phyloP scores from a whole-genome alignment of 371 early-diverging fungal species.

The Mortierella sp. region DNA sequence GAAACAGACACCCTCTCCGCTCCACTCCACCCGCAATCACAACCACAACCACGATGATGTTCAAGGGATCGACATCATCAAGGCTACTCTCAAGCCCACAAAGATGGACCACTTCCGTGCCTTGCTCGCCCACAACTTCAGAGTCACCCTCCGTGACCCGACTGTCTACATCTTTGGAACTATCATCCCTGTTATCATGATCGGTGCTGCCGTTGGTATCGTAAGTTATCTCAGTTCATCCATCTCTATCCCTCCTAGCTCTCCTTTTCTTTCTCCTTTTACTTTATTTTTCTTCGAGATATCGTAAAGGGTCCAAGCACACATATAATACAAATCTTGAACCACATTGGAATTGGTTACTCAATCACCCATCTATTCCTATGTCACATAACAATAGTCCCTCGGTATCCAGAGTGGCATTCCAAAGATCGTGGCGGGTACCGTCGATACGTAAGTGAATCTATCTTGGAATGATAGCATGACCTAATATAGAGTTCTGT shows the following conservation, averaged over 20 bases:
- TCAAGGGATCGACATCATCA: constrained; percentile 50
- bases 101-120: constrained; percentile 48
- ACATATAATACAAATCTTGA: neutral
- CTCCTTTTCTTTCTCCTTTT: neutral
- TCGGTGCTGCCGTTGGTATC: constrained; percentile 54
- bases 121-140: constrained; percentile 36
- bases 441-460: constrained; percentile 36
- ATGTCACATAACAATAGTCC: constrained; percentile 17
- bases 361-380: neutral
- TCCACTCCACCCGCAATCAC: neutral
- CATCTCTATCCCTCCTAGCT: neutral
- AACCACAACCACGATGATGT: constrained; percentile 23
- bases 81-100: constrained; percentile 42
- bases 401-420: constrained; percentile 50
- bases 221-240: constrained; percentile 23
- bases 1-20: constrained; percentile 7
- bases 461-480: neutral
- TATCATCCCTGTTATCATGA: constrained; percentile 48
- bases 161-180: constrained; percentile 42
- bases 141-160: constrained; percentile 31
- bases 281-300: neutral
- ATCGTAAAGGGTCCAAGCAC: neutral
- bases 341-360: neutral
- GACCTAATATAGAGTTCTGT: neutral
- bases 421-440: constrained; percentile 39